Evolutionary conservation across 192 early-diverging fungal species (phyloP), one percentile per base, ranked within the genome.

Genomic region (Chytriomyces confervae): DNA sequence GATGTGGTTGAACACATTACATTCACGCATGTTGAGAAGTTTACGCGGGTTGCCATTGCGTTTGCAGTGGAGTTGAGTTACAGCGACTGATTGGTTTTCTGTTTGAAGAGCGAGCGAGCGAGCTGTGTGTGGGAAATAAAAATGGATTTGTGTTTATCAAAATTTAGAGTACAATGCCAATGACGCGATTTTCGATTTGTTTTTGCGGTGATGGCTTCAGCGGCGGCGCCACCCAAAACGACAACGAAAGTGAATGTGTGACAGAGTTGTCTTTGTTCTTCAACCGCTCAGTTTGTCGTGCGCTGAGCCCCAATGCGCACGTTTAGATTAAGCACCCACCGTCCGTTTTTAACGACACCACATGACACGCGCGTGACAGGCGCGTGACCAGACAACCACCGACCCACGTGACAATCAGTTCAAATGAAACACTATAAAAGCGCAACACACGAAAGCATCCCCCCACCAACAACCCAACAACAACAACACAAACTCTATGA

Each of bases 1-100:
- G 97, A 99, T 78, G 89, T 87, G 6, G 78, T 95, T 8, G 87
- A 89, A 16, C 87, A 93, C 27, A 86, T 99, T 70, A 86, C 87
- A 53, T 97, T 94, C 84, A 84, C 89, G 53, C 97, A 99, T 80
- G 94, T 96, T 90, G 88, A 88, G 11, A 91, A 96, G 82, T 97
- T 97, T 77, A 88, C 93, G 27, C 93, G 94, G 85, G 85, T 94
- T 62, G 89, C 90, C 24, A 82, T 96, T 50, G 93, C 89, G 10
- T 99, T 94, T 86, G 95, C 92, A 10, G 89, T 96, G 46, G 97
- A 99, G 72, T 29, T 88, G 20, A 71, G 78, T 49, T 66, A 76
- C 3, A 63, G 69, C 9, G 74, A 84, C 63, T 71, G 53, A 71
- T n/a, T n/a, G n/a, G n/a, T n/a, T 11, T 11, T 9, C 10, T 57